phyloP scores from a whole-genome alignment of 2,329 filamentous ascomycete genomes.

The Penicillium sp. region DNA sequence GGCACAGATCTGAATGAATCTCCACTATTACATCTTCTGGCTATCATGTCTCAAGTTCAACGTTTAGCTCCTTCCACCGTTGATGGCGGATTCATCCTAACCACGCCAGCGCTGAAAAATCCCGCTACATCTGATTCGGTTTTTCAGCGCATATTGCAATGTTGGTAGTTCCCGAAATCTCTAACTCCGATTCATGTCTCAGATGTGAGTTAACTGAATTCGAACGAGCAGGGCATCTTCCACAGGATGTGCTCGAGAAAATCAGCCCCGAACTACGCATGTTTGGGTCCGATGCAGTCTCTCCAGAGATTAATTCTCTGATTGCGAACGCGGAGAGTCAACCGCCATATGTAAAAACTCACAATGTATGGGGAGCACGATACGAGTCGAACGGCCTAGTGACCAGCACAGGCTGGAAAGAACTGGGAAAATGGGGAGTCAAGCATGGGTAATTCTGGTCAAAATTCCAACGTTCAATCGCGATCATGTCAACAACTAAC shows the following conservation, averaged over 20 bases:
- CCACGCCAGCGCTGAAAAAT: slow-evolving; percentile 18
- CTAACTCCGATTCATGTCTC: no score
- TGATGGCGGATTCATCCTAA: slow-evolving; percentile 23
- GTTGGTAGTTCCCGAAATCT: not conserved
- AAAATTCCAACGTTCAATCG: not conserved
- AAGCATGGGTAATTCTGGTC: slow-evolving; percentile 23
- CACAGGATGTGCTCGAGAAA: slow-evolving; percentile 5
- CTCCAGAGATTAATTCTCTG: slow-evolving; percentile 18
- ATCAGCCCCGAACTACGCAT: slow-evolving; percentile 12
- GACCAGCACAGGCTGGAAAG: slow-evolving; percentile 29
- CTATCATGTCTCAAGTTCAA: slow-evolving; percentile 7
- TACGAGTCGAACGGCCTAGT: slow-evolving; percentile 25
- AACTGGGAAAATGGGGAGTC: slow-evolving; percentile 30
- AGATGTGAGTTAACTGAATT: slow-evolving; percentile 1
- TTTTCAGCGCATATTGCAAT: slow-evolving; percentile 21
- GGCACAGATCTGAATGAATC: not conserved
- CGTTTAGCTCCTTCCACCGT: slow-evolving; percentile 15
- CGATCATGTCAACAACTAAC: not conserved
- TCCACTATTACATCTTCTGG: not conserved
- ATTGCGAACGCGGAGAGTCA: slow-evolving; percentile 29
- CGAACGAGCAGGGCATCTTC: slow-evolving; percentile 19
- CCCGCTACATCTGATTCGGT: slow-evolving; percentile 22
- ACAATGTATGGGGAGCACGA: slow-evolving; percentile 30
- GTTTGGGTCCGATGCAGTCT: slow-evolving; percentile 26
- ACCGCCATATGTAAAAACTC: slow-evolving; percentile 25